phyloP scores from a whole-genome alignment of 495 filamentous ascomycete genomes.

The Penicillium dipodomyicola region DNA sequence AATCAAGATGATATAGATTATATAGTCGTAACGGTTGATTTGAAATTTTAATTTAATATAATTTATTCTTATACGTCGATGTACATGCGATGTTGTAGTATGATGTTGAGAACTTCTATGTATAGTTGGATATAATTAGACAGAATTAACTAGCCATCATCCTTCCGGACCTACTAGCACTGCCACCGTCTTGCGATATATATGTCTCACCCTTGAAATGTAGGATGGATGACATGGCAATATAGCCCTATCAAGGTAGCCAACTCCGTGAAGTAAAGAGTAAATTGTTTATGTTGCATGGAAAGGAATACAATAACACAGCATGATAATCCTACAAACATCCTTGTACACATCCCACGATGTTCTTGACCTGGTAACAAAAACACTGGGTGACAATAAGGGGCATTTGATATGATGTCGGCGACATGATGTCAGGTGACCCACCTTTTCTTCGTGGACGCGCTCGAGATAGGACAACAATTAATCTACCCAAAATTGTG shows the following conservation, averaged over 20 bases:
- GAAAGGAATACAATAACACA: neutral
- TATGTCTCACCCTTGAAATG: neutral
- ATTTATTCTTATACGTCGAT: neutral
- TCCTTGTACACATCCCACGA: no score
- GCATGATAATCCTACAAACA: neutral
- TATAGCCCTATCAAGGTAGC: neutral
- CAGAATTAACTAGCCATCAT: neutral
- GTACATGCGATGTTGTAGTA: neutral
- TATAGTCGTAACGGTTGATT: neutral
- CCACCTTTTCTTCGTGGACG: neutral
- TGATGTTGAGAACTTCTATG: neutral
- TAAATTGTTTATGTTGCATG: neutral
- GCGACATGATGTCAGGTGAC: slow-evolving; percentile 8
- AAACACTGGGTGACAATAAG: no score
- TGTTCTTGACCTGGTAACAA: no score
- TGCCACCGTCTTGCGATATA: neutral
- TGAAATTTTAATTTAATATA: no score
- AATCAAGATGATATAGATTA: neutral
- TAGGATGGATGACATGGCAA: neutral
- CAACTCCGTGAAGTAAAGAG: neutral
- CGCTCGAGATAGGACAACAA: neutral
- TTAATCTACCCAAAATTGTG: neutral
- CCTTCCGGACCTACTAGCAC: neutral
- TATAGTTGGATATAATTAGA: neutral
- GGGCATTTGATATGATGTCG: neutral